Evolutionary conservation across 192 early-diverging fungal genomes (phyloP), one percentile per base, ranked within the genome.

Genomic region (Diversispora epigaea): DNA sequence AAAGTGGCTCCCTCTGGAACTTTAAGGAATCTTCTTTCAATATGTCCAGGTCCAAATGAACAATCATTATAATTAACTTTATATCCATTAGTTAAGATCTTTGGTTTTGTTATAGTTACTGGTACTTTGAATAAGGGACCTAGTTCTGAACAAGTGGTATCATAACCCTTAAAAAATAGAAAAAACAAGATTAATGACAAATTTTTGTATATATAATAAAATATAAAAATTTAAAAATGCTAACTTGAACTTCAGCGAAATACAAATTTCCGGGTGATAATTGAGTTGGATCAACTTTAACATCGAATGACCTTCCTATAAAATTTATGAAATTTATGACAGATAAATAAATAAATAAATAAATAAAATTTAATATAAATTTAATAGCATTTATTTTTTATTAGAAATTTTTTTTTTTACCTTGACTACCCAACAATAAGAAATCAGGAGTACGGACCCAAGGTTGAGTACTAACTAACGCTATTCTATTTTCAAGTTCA

Each of bases 101-200:
- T 55, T 22, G 95, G 94, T 82, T 96, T 97, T 73, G 90, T 89
- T 19, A 98, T 91, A 9, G 93, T 95, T 17, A 99, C 84, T 14
- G 96, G 96, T 52, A 99, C 80, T 62, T 82, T 82, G 84, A 97
- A 97, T 4, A 98, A 80, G 8, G 92, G 91, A 6, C 94, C 95
- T 47, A 87, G 91, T 32, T 86, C 89, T 40, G 84, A 82, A 70
- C 85, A 82, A 32, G 81, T 76, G 14, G 93, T 89, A 78, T 99
- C 95, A 82, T 90, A 94, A 5, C 87, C 96, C 39, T 72, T 46
- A 44, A 14, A 8, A 4, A 56, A 22, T 60, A 22, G 17, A 45
- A 1, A n/a, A 60, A 58, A 39, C 11, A 32, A 32, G 25, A 32
- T 41, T 43, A 55, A 39, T 49, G 1, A 47, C 15, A 67, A 25